A percentile compares a stretch with the other conserved stretches of the same genome.
Conservation (phyloP, 352 stramenopile species). For the Phytophthora crassamura region DNA sequence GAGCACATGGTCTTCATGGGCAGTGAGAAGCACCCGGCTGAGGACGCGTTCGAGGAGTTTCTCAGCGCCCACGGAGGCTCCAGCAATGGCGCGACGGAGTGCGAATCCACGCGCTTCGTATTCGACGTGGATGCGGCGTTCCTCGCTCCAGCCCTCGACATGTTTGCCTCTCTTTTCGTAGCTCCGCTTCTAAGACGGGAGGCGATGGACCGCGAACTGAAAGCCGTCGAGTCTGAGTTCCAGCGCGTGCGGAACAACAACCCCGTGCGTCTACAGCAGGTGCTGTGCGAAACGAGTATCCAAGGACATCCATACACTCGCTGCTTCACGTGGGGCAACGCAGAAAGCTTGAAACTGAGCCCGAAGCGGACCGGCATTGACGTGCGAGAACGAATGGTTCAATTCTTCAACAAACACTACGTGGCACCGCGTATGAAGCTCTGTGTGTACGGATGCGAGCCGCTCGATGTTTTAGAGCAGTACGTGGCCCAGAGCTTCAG, state of each 20-base stretch:
- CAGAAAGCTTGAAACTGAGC: constrained; percentile 49
- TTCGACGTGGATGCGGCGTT: constrained; percentile 83
- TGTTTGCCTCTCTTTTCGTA: constrained; percentile 95
- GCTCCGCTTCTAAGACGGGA: constrained; percentile 79
- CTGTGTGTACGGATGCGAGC: constrained; percentile 69
- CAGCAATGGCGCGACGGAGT: constrained; percentile 93
- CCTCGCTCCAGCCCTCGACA: constrained; percentile 74
- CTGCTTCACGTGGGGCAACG: constrained; percentile 87
- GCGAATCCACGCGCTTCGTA: constrained; percentile 90
- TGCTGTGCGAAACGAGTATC: constrained; percentile 67
- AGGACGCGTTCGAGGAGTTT: constrained; percentile 93
- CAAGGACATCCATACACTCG: constrained; percentile 61
- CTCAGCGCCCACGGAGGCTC: constrained; percentile 87
- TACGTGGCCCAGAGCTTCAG: constrained; percentile 64
- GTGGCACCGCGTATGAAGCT: constrained; percentile 73
- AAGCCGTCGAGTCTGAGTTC: constrained; percentile 89
- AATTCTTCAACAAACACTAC: constrained; percentile 69
- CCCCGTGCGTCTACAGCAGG: constrained; percentile 66
- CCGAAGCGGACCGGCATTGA: constrained; percentile 50
- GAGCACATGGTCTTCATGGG: constrained; percentile 96
- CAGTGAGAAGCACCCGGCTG: constrained; percentile 89
- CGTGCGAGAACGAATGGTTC: constrained; percentile 58
- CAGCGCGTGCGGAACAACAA: constrained; percentile 70
- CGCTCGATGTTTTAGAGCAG: constrained; percentile 62
- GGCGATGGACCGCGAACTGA: constrained; percentile 78